These are phyloP conservation scores for Penicillium chermesinum DNA, from an alignment of 495 filamentous ascomycete genomes.

Conservation along the genomic window DNA sequence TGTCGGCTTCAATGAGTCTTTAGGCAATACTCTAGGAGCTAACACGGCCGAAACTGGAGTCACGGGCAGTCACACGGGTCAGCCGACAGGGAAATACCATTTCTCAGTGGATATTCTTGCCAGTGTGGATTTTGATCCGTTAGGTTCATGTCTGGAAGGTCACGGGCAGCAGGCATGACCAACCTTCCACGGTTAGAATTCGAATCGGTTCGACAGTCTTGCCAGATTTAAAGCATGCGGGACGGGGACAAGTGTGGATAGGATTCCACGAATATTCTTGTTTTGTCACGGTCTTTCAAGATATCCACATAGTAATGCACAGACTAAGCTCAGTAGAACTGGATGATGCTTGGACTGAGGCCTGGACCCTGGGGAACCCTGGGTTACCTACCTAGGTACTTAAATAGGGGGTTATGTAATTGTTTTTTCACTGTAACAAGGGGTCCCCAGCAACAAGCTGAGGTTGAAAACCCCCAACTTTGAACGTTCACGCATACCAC, in stretches of 20 bases:
- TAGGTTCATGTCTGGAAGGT: conserved; percentile 20
- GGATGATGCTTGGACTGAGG: neutral
- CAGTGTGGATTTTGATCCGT: conserved; percentile 18
- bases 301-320: no score
- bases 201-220: conserved; percentile 26
- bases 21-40: neutral
- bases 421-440: neutral
- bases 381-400: neutral
- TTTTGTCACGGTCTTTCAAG: no score
- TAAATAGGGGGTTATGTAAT: neutral
- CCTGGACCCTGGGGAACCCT: neutral
- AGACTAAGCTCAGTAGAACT: no score
- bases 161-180: conserved; percentile 23
- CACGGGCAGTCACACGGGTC: conserved; percentile 2
- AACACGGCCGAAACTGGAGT: conserved; percentile 1
- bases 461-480: neutral
- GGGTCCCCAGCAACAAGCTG: neutral
- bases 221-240: no score
- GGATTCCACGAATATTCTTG: no score
- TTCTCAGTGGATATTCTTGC: conserved; percentile 1
- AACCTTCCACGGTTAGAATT: conserved; percentile 33
- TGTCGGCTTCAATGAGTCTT: neutral
- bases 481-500: neutral
- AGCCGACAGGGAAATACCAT: neutral
- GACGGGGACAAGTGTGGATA: no score